phyloP scores from a whole-genome alignment of 305 asterid genomes.

The Solanum hybrid region DNA sequence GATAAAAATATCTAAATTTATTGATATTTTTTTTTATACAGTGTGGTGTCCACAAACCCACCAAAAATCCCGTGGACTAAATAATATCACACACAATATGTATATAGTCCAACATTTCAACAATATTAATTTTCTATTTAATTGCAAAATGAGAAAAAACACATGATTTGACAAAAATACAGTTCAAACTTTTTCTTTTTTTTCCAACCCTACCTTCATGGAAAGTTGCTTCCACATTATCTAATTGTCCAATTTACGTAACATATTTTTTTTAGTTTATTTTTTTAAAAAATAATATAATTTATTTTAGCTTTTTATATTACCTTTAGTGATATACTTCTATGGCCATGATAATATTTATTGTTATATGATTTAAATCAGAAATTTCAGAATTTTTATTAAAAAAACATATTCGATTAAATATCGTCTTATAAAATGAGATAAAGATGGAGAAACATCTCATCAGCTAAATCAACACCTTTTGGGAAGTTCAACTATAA shows the following conservation, averaged over 20 bases:
- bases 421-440: background rate
- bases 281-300: background rate
- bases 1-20: background rate
- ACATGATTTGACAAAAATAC: background rate
- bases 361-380: background rate
- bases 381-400: background rate
- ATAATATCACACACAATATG: background rate
- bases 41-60: background rate
- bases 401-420: background rate
- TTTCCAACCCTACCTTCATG: background rate
- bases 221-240: background rate
- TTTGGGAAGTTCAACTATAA: background rate
- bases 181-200: background rate
- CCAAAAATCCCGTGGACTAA: background rate
- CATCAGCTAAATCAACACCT: background rate
- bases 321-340: background rate
- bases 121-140: background rate
- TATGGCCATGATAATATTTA: background rate
- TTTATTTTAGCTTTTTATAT: background rate
- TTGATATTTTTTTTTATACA: background rate
- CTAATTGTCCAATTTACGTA: background rate
- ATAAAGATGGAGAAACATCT: background rate
- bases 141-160: background rate
- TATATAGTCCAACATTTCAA: background rate
- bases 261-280: background rate